Percentiles rank a stretch among this genome's conserved stretches.
Conservation (phyloP, 1,284 basidiomycete genomes). For the Trichosporon sp. region DNA sequence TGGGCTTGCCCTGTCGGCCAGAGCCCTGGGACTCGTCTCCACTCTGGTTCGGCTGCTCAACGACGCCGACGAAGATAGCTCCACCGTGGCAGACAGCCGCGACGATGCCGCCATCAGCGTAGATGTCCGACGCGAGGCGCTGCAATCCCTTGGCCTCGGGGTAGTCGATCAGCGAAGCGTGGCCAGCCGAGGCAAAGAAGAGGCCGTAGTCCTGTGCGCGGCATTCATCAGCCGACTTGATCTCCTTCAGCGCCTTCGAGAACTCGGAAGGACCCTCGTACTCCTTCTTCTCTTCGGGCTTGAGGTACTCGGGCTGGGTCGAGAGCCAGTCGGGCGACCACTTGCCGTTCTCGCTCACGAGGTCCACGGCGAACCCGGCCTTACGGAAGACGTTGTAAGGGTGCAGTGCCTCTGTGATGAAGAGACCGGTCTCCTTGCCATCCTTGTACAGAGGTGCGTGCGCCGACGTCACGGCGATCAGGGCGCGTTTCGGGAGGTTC, state of each 20-base stretch:
- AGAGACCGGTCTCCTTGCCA: conserved; percentile 22
- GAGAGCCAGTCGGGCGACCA: conserved; percentile 19
- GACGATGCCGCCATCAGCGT: conserved; percentile 18
- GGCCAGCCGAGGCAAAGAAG: conserved; percentile 24
- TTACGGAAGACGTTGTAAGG: conserved; percentile 19
- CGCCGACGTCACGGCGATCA: conserved; percentile 21
- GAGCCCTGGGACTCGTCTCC: neutral
- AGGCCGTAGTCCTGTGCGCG: conserved; percentile 14
- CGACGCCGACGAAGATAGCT: conserved; percentile 10
- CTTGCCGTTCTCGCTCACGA: conserved; percentile 19
- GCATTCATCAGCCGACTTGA: conserved; percentile 14
- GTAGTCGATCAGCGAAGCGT: conserved; percentile 22
- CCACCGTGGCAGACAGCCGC: conserved; percentile 21
- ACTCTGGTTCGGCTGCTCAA: neutral
- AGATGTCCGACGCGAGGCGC: conserved; percentile 13
- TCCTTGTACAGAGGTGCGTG: conserved; percentile 16
- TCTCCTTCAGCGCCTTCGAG: conserved; percentile 17
- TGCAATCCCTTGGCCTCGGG: conserved; percentile 16
- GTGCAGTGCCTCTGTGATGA: conserved; percentile 25
- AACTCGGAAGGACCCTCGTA: conserved; percentile 20
- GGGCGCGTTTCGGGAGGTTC: conserved; percentile 14
- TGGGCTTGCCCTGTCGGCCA: neutral
- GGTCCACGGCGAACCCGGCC: conserved; percentile 23
- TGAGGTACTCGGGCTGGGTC: conserved; percentile 11
- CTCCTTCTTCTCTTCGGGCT: conserved; percentile 8